A percentile compares a stretch with the other conserved stretches of the same genome.
phyloP scores from a whole-genome alignment of 1,139 yeast genomes.

The Suhomyces kunorum region DNA sequence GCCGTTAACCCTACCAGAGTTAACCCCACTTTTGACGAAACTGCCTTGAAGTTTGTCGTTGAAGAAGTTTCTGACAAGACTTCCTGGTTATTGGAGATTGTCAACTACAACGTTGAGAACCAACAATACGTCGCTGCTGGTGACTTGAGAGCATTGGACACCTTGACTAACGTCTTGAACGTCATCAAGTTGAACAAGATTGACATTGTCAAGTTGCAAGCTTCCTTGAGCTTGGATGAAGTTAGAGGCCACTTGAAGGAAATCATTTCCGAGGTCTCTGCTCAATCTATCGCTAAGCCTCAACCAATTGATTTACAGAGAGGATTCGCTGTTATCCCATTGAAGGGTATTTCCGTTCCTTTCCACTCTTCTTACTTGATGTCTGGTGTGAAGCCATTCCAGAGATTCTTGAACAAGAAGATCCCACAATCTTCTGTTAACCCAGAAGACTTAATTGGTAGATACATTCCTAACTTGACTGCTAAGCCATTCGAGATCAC shows the following conservation, averaged over 20 bases:
- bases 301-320: slow-evolving; percentile 97
- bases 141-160: slow-evolving; percentile 92
- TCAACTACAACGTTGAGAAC: slow-evolving; percentile 96
- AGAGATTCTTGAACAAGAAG: slow-evolving; percentile 94
- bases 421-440: slow-evolving; percentile 93
- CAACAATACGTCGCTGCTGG: slow-evolving; percentile 99
- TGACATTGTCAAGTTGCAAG: slow-evolving; percentile 86
- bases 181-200: slow-evolving; percentile 91
- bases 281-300: slow-evolving; percentile 79
- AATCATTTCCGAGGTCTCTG: slow-evolving; percentile 82
- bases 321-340: slow-evolving; percentile 97
- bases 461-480: slow-evolving; percentile 97
- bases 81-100: slow-evolving; percentile 94
- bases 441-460: slow-evolving; percentile 89
- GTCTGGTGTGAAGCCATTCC: slow-evolving; percentile 98
- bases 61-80: slow-evolving; percentile 82
- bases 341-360: slow-evolving; percentile 97
- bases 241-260: slow-evolving; percentile 86
- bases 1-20: slow-evolving; percentile 97
- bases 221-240: slow-evolving; percentile 77
- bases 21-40: slow-evolving; percentile 82
- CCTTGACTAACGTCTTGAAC: slow-evolving; percentile 89
- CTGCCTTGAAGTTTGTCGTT: slow-evolving; percentile 93
- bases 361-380: slow-evolving; percentile 97
- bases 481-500: slow-evolving; percentile 96